Percentiles rank a stretch among this genome's conserved stretches.
Conservation (phyloP, 176 grass and related monocot species). For the Metroxylon sagu region DNA sequence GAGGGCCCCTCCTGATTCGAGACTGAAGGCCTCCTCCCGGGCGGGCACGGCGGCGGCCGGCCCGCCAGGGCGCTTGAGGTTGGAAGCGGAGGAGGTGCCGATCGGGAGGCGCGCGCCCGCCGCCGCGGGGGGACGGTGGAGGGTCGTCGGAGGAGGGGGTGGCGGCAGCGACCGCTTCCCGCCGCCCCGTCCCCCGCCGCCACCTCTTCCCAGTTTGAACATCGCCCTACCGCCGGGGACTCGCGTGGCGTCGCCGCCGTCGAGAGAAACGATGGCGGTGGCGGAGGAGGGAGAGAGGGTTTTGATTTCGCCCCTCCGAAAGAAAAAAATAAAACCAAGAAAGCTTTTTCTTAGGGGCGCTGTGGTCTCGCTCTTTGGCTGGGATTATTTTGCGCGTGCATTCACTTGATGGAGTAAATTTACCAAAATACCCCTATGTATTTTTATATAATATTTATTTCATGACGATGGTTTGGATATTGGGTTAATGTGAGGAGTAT, state of each 20-base stretch:
- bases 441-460: too few relatives aligned
- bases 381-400: too few relatives aligned
- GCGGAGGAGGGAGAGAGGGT: not conserved
- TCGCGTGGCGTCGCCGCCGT: not conserved
- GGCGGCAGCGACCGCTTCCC: conserved; percentile 16
- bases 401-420: too few relatives aligned
- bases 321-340: too few relatives aligned
- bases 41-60: conserved; percentile 3
- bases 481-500: too few relatives aligned
- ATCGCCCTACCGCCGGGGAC: not conserved
- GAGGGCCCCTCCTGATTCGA: conserved; percentile 41
- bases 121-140: conserved; percentile 24
- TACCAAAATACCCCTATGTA: too few relatives aligned
- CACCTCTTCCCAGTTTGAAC: conserved; percentile 29
- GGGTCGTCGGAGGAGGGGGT: conserved; percentile 4
- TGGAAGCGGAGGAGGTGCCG: conserved; percentile 2
- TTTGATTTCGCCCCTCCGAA: too few relatives aligned
- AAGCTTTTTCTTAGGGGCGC: too few relatives aligned
- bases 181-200: conserved; percentile 21
- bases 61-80: not conserved
- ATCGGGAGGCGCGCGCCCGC: conserved; percentile 25
- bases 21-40: conserved; percentile 70
- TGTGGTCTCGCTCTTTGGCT: too few relatives aligned
- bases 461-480: too few relatives aligned
- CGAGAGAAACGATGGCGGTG: not conserved